Base-by-base conservation (phyloP, 2,329 filamentous ascomycete species). In the Dactylellina sp. region DNA sequence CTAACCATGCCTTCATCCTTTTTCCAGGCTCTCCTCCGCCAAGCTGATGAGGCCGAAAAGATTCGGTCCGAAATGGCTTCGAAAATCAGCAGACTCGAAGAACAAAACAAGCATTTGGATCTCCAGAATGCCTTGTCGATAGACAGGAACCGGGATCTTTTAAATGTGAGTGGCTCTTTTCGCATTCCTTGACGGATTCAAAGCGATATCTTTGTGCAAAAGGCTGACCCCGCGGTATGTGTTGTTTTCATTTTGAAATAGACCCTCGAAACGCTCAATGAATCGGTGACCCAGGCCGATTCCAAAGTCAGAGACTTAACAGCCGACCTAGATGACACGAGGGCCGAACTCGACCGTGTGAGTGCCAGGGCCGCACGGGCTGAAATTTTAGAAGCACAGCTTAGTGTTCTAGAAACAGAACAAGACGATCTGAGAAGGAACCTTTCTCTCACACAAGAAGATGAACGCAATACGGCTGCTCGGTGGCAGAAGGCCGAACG, bases 21-120 rank as follows among this genome's bases (percentile, higher is more conserved):
- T 55, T 62, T 74, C 61, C 55, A 98, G 95, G 93, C 93, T 72
- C 86, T 99, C 65, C 88, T 99, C 44, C 88, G 90, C 76, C 97
- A 96, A 82, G 94, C 97, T 86, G 89, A 89, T 77, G 92, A 97
- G 81, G 92, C 93, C 71, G 93, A 97, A 84, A 88, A 89, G 78
- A 93, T 97, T 80, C 91, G 93, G 74, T 83, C 85, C 75, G 87
- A 89, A 75, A 88, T 97, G 82, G 86, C 87, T 47, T 82, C 84
- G 50, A 91, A 87, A 75, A 93, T 97, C 80, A 89, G 91, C 78
- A 85, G 85, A 76, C 85, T 99, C 59, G 92, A 96, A 82, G 81
- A 81, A 56, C 85, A 89, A 77, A 97, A 96, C 82, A 85, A 84
- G 78, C 84, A 87, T 72, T 86, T 96, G 75, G 91, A 97, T 81